Conservation (phyloP, 345 rosid genomes). For the Ceriops decandra region DNA sequence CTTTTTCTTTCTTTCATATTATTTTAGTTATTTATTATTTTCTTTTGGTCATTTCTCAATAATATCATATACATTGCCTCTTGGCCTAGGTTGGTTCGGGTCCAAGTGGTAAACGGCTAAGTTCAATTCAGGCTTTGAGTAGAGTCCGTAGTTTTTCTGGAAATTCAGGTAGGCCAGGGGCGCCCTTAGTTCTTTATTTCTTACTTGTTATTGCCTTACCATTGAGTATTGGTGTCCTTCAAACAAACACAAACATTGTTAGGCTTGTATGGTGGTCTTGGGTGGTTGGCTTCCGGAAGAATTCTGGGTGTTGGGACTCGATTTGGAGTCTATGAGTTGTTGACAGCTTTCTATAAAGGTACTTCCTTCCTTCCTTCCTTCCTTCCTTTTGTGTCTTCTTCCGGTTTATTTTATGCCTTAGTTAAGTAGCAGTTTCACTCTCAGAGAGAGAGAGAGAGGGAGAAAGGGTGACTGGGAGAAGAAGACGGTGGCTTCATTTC, state of each 20-base stretch:
- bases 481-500: no score
- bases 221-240: not conserved
- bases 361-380: not conserved
- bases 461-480: no score
- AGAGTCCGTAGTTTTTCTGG: constrained; percentile 65
- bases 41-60: not conserved
- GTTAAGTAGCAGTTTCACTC: not conserved
- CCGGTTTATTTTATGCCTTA: not conserved
- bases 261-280: constrained; percentile 84
- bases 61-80: not conserved
- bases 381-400: not conserved
- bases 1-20: not conserved
- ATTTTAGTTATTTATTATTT: not conserved
- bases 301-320: constrained; percentile 66
- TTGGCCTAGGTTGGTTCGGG: constrained; percentile 70
- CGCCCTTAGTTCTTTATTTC: constrained; percentile 6
- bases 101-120: constrained; percentile 51
- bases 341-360: constrained; percentile 85
- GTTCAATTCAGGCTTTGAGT: constrained; percentile 42
- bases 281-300: constrained; percentile 63
- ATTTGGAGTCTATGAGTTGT: constrained; percentile 77
- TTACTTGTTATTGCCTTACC: not conserved
- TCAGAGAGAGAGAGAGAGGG: no score
- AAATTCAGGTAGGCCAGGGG: constrained; percentile 30
- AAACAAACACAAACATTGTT: constrained; percentile 9